Evolutionary conservation across 1,284 basidiomycete species (phyloP).

Genomic region (Kwoniella shivajii): DNA sequence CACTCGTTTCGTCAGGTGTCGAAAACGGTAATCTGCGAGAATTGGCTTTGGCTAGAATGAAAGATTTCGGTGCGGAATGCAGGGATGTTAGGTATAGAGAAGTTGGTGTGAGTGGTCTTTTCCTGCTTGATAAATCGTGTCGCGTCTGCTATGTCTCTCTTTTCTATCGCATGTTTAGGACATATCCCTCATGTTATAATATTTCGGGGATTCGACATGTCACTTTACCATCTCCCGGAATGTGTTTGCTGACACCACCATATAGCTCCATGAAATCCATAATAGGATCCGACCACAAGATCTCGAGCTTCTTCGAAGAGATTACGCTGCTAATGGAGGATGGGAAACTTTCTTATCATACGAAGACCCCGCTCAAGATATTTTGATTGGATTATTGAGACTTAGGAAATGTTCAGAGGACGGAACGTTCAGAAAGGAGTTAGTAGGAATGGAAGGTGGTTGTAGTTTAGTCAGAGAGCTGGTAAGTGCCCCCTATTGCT

Average conservation of each 20-base stretch:
- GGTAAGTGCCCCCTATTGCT: slow-evolving; percentile 32
- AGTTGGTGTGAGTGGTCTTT: slow-evolving; percentile 74
- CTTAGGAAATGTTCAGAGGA: slow-evolving; percentile 94
- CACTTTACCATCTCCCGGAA: too few species aligned
- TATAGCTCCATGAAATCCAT: slow-evolving; percentile 95
- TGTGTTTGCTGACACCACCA: too few species aligned
- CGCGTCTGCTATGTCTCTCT: too few species aligned
- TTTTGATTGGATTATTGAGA: slow-evolving; percentile 89
- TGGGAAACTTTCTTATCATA: slow-evolving; percentile 99
- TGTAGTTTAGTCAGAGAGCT: slow-evolving; percentile 95
- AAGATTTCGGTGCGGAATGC: slow-evolving; percentile 97
- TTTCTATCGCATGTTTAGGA: neutral
- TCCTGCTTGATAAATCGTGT: neutral
- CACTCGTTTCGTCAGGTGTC: slow-evolving; percentile 92
- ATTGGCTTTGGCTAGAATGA: slow-evolving; percentile 94
- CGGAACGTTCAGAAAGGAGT: slow-evolving; percentile 93
- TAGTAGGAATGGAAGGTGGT: slow-evolving; percentile 73
- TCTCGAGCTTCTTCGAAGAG: slow-evolving; percentile 93
- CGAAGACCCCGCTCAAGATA: slow-evolving; percentile 96
- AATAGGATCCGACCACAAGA: slow-evolving; percentile 95
- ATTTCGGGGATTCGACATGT: too few species aligned
- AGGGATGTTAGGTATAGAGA: slow-evolving; percentile 97
- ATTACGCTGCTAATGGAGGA: slow-evolving; percentile 95
- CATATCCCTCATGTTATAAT: neutral
- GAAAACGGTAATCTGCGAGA: slow-evolving; percentile 98